Evolutionary conservation across 208 protist species (phyloP), one percentile per base, ranked within the genome.

Genomic region (Herpetomonas samuelpessoai): DNA sequence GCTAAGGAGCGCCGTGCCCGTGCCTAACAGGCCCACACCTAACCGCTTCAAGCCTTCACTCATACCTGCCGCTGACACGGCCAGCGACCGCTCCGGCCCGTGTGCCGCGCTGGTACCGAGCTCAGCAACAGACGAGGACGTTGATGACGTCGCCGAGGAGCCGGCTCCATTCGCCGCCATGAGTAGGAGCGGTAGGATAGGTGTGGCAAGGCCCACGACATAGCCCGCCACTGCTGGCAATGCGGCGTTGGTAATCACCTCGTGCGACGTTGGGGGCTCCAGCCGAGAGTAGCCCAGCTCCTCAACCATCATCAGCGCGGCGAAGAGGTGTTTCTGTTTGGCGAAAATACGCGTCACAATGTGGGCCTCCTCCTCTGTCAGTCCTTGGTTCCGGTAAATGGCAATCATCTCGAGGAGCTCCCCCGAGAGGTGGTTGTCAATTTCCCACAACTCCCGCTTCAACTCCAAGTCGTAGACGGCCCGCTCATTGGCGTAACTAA

Each of bases 291-390:
- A 95, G 54, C 94, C 95, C 10, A 98, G 86, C 65, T 98, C 92
- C 70, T 98, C 88, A 25, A 97, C 91, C 91, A 97, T 97, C 92
- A 97, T 97, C 27, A 97, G 61, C 48, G 94, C 92, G 16, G 95
- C 90, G 65, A 98, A 98, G 0, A 86, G 56, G 2, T 65, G 62
- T 54, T 80, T 85, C 28, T 97, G 64, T 69, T 91, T 86, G 1
- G 88, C 75, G 51, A 97, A 96, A 19, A 96, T 87, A 14, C 74
- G 74, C 3, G 96, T 87, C 24, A 98, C 81, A 21, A 75, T 72
- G 21, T 79, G 49, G 2, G 95, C 92, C 31, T 98, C 92, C 22
- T 95, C 85, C 45, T 91, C 76, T 1, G 68, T 74, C 21, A 98
- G 66, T 0, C 97, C 97, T 31, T 96, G 93, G 1, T 74, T 62